phyloP scores from a whole-genome alignment of 1,139 yeast species.

The Yamadazyma sp. region DNA sequence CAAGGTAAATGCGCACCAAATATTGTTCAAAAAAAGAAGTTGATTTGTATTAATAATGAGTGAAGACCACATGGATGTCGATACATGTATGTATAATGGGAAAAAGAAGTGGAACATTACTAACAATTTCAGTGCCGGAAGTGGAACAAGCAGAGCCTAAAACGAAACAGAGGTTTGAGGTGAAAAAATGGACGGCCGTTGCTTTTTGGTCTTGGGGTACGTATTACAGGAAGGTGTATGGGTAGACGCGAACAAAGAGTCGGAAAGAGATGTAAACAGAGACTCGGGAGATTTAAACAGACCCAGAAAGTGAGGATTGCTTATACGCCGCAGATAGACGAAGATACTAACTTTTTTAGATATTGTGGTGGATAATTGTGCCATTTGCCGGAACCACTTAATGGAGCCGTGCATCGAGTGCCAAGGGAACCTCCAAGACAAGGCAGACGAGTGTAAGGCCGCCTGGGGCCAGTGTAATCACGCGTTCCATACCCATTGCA shows the following conservation, averaged over 20 bases:
- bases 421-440: conserved; percentile 74
- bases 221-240: conserved; percentile 18
- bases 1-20: neutral
- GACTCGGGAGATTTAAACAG: too few species aligned
- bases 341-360: conserved; percentile 42
- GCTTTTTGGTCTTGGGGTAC: conserved; percentile 99
- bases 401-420: conserved; percentile 99
- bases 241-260: too few species aligned
- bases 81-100: conserved; percentile 16
- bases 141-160: conserved; percentile 21
- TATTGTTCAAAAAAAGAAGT: neutral
- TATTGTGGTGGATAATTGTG: conserved; percentile 93
- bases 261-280: too few species aligned
- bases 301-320: too few species aligned
- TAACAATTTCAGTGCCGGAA: conserved; percentile 17
- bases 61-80: conserved; percentile 20
- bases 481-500: conserved; percentile 94
- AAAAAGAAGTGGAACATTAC: neutral
- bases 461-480: conserved; percentile 98
- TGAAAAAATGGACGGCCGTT: conserved; percentile 89
- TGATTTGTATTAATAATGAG: conserved; percentile 13
- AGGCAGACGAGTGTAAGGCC: conserved; percentile 82
- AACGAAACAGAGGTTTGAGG: conserved; percentile 40
- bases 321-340: too few species aligned
- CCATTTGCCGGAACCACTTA: conserved; percentile 95